Conservation (phyloP, 2,329 filamentous ascomycete species). For the Arthroderma sp. region DNA sequence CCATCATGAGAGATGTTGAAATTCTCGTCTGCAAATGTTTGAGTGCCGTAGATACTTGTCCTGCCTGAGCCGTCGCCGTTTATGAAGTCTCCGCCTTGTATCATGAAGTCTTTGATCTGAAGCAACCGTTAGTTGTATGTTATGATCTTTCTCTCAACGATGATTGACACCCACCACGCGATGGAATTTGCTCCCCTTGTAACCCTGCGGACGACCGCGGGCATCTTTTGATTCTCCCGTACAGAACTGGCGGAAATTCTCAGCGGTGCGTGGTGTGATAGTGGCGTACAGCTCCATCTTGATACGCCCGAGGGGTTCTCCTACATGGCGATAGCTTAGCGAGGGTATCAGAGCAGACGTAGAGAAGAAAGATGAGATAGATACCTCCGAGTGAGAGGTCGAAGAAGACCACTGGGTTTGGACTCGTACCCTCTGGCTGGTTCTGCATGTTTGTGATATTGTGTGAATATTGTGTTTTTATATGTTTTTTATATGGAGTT, state of each 20-base stretch:
- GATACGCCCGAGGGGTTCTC: constrained; percentile 72
- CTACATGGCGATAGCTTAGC: constrained; percentile 30
- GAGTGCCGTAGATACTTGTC: constrained; percentile 73
- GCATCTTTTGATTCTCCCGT: constrained; percentile 79
- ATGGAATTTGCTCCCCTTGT: constrained; percentile 91
- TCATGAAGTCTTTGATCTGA: constrained; percentile 93
- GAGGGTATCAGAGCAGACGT: background rate
- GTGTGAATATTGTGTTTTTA: background rate
- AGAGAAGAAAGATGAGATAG: background rate
- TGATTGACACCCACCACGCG: constrained; percentile 54
- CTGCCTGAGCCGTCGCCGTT: constrained; percentile 87
- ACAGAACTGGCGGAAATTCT: constrained; percentile 96
- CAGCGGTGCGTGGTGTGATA: constrained; percentile 72
- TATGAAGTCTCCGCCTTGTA: constrained; percentile 90
- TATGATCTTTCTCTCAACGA: background rate
- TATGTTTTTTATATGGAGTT: too few species aligned
- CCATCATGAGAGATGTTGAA: constrained; percentile 67
- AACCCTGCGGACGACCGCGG: constrained; percentile 69
- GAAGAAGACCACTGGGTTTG: constrained; percentile 35
- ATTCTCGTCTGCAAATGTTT: constrained; percentile 81
- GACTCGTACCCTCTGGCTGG: background rate
- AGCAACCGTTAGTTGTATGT: background rate
- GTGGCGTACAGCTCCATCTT: constrained; percentile 85
- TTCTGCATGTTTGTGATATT: background rate
- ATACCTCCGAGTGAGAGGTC: constrained; percentile 35